Conservation (phyloP, 306 rosid genomes). For the Acmispon strigosus region DNA sequence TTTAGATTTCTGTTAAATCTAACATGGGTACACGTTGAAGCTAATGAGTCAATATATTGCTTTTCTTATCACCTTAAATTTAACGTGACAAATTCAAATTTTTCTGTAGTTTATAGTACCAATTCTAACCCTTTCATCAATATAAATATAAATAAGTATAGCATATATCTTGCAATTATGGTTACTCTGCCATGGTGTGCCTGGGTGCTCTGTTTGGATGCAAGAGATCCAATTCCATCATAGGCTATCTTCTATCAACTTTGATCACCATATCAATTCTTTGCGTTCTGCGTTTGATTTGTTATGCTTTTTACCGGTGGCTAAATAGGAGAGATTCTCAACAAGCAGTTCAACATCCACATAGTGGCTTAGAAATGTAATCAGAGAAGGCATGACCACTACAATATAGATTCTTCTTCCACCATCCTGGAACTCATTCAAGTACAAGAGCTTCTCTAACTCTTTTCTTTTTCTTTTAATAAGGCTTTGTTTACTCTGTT, state of each 20-base stretch:
- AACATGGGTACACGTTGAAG: too few species aligned
- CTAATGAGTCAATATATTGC: too few species aligned
- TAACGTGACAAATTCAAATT: too few species aligned
- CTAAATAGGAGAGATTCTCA: conserved; percentile 12
- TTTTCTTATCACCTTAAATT: too few species aligned
- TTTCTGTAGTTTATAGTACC: too few species aligned
- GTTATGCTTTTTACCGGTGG: conserved; percentile 17
- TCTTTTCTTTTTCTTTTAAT: neutral
- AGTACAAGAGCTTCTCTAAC: neutral
- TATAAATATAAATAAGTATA: neutral
- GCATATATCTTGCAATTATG: neutral
- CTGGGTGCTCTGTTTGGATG: conserved; percentile 40
- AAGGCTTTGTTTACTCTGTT: too few species aligned
- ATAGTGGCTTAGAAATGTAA: conserved; percentile 14
- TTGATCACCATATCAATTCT: conserved; percentile 25
- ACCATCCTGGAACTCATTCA: neutral
- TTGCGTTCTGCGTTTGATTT: conserved; percentile 29
- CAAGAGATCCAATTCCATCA: conserved; percentile 25
- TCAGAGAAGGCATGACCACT: neutral
- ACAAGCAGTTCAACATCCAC: neutral
- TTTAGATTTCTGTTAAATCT: too few species aligned
- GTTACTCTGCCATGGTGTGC: conserved; percentile 29
- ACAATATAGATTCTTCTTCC: too few species aligned
- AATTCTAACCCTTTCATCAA: neutral
- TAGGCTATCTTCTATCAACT: conserved; percentile 27